phyloP scores from a whole-genome alignment of 805 yeast genomes.

The Wickerhamomyces sydowiorum region DNA sequence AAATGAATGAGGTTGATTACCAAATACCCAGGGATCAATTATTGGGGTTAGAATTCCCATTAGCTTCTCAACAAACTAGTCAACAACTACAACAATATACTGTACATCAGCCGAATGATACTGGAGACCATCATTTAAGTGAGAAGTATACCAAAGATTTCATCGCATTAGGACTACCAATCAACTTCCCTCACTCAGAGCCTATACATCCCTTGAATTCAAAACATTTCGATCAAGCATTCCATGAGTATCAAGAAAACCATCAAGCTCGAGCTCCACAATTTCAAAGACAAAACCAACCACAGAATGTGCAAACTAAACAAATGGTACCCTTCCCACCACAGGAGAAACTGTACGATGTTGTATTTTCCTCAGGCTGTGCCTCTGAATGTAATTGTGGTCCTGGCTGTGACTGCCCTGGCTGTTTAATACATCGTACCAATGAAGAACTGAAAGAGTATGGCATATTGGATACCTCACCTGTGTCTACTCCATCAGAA shows the following conservation, averaged over 20 bases:
- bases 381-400: constrained; percentile 23
- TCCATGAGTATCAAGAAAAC: not conserved
- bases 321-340: not conserved
- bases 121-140: not conserved
- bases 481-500: constrained; percentile 11
- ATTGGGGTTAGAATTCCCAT: not conserved
- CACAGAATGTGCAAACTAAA: not conserved
- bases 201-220: not conserved
- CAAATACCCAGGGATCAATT: not conserved
- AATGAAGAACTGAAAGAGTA: constrained; percentile 18
- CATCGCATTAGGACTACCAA: not conserved
- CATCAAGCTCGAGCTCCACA: not conserved
- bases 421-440: constrained; percentile 22
- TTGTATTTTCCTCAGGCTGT: constrained; percentile 18
- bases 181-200: not conserved
- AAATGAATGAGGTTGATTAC: constrained; percentile 9
- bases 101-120: not conserved
- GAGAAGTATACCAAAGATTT: not conserved
- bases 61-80: too few species aligned
- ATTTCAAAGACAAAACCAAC: not conserved
- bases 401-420: constrained; percentile 18
- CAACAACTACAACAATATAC: not conserved
- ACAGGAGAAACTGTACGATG: constrained; percentile 10
- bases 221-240: not conserved
- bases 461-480: constrained; percentile 17